Evolutionary conservation across 2,329 filamentous ascomycete genomes (phyloP), one percentile per base, ranked within the genome.

Genomic region (Neofusicoccum cordaticola): DNA sequence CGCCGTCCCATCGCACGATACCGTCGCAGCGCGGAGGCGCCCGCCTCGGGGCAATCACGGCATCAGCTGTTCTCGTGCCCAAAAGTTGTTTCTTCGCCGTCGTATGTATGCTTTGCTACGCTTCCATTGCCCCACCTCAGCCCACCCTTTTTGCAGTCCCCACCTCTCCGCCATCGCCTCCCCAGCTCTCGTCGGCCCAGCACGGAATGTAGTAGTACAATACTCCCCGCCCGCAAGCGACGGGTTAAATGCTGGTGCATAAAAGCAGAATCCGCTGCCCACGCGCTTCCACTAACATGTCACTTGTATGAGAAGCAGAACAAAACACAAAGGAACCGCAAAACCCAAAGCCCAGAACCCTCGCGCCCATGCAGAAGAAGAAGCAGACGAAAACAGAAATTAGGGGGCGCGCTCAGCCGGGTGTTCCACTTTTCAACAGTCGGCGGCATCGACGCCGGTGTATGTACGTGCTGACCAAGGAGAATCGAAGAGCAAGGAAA

Each of bases 281-380:
- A 44, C 39, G 19, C 53, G 53, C 53, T 41, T 58, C 22, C 56
- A 45, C 69, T 69, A 66, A 66, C 71, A 71, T 70, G 69, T 75
- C 74, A 74, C 75, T 73, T 73, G 68, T 77, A 76, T 77, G 71
- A 76, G 74, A 69, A 72, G 74, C 70, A 68, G 35, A 64, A 50
- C 47, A 63, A 39, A 65, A 71, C 66, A 71, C 68, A 74, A 74
- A 69, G 48, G 63, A 68, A 66, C 66, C 58, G 41, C 67, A 73
- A 13, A 37, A 47, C 35, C 56, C 56, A 27, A 60, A 60, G 56
- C 56, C 56, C 41, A 41, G 31, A 47, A 60, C 56, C 56, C 41
- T 47, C 56, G 56, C 56, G 56, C 56, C 56, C 56, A 60, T 60
- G 56, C 56, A 60, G 42, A 60, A 17, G 15, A 60, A 8, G 15